phyloP scores from a whole-genome alignment of 768 basidiomycete species.

The Suillus bovinus region DNA sequence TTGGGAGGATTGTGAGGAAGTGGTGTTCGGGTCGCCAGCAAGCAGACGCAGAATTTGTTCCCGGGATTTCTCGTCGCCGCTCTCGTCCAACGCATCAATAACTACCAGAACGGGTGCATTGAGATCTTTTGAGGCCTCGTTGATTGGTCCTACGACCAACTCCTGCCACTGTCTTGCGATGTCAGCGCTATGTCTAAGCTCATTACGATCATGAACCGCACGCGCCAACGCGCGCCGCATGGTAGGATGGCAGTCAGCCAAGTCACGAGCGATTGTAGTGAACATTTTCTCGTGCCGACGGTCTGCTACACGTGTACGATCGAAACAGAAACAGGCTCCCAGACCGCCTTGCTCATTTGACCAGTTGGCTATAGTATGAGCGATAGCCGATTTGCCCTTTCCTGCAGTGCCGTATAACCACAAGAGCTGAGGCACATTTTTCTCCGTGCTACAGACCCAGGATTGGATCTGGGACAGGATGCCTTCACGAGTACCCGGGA shows the following conservation, averaged over 20 bases:
- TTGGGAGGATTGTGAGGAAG: neutral
- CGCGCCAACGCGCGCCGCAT: constrained; percentile 1
- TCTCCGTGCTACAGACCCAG: constrained; percentile 13
- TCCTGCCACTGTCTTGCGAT: constrained; percentile 16
- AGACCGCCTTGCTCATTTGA: constrained; percentile 13
- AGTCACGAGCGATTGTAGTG: constrained; percentile 1
- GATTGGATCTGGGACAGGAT: constrained; percentile 15
- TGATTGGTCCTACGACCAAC: constrained; percentile 16
- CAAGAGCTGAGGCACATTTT: constrained; percentile 8
- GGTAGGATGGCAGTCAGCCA: neutral
- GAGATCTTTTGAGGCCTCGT: constrained; percentile 3
- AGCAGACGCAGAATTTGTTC: constrained; percentile 16
- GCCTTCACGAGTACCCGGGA: constrained; percentile 13
- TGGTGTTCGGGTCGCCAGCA: neutral
- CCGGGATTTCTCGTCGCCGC: constrained; percentile 8
- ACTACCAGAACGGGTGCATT: constrained; percentile 25
- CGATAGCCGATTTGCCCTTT: constrained; percentile 4
- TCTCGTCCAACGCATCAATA: constrained; percentile 27
- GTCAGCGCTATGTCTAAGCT: neutral
- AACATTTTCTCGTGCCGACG: constrained; percentile 3
- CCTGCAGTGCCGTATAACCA: constrained; percentile 16
- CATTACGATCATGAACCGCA: neutral
- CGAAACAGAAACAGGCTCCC: constrained; percentile 17
- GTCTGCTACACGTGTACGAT: constrained; percentile 5
- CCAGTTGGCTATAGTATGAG: constrained; percentile 16